Base-by-base conservation (phyloP, 2,329 filamentous ascomycete genomes). In the Scopulariopsis brevicaulis region DNA sequence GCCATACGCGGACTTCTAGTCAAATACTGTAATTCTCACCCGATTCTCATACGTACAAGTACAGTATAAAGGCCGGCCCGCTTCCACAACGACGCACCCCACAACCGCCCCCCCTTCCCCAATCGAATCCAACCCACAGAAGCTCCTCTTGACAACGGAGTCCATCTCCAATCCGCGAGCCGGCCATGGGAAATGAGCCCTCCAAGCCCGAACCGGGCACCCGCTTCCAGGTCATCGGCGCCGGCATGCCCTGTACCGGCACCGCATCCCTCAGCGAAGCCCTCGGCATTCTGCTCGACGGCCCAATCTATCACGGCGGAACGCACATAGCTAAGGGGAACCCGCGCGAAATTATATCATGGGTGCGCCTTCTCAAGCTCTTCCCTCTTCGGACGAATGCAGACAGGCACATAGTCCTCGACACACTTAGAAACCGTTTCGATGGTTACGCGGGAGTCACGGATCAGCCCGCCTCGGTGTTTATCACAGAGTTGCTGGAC, bases 381-480 rank as follows among this genome's bases (percentile, higher is more conserved):
- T 50, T 50, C 46, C 46, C 46, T 12, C 20, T 14, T 6, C 46
- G 46, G 11, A 50, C 46, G 20, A 6, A 22, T 11, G 22, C 46
- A 20, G 46, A 50, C 46, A 22, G 46, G 3, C n/a, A 11, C n/a
- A 4, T 24, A n/a, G n/a, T 20, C 46, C 22, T 50, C 20, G 46
- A 20, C 46, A 50, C 20, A 3, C 46, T 50, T 6, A 6, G n/a
- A 6, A 20, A 50, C 12, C 52, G 18, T 24, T 24, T 54, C 58
- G 66, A 70, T 0, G 71, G 73, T 10, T 68, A 69, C 6, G 82
- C 81, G 18, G 77, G 75, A 24, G 81, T 78, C 12, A 75, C 77
- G 58, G 80, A 80, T 54, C 67, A 82, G 18, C 83, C 85, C 1
- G 71, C 82, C 0, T 72, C 80, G 35, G 85, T 84, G 63, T 71